Evolutionary conservation across 768 basidiomycete species (phyloP).

Genomic region (Rhizopogon vinicolor): DNA sequence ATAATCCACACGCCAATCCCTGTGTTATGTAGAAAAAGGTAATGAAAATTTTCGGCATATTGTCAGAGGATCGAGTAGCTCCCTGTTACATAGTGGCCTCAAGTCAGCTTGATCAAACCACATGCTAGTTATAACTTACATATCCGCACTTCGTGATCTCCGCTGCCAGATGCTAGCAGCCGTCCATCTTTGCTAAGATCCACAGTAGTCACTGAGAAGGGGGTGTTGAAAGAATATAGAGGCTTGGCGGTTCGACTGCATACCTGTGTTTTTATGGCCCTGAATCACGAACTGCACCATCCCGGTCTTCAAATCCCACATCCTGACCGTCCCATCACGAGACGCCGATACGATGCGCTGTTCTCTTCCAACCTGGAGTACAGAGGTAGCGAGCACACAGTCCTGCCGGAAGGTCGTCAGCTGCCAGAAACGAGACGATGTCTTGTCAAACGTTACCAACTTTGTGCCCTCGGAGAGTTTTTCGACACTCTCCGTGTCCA

Average conservation of each 20-base stretch:
- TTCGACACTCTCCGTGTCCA: conserved; percentile 43
- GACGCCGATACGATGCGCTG: conserved; percentile 94
- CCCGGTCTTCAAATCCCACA: conserved; percentile 79
- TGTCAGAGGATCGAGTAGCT: neutral
- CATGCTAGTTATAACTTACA: conserved; percentile 34
- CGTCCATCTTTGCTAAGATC: conserved; percentile 60
- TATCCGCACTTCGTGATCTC: conserved; percentile 69
- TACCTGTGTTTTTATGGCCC: conserved; percentile 63
- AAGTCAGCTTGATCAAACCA: neutral
- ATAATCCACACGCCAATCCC: neutral
- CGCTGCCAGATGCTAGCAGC: conserved; percentile 64
- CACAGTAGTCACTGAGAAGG: conserved; percentile 19
- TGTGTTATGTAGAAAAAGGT: neutral
- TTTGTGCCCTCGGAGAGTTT: conserved; percentile 60
- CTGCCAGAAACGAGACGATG: neutral
- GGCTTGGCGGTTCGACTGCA: conserved; percentile 11
- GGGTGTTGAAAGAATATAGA: neutral
- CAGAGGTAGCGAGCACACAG: conserved; percentile 70
- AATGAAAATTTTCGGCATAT: neutral
- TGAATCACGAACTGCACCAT: conserved; percentile 93
- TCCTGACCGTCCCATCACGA: conserved; percentile 95
- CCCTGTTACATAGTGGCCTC: neutral
- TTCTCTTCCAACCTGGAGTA: conserved; percentile 73
- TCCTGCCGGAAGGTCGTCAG: conserved; percentile 36
- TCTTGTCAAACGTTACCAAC: conserved; percentile 50